Percentiles rank a stretch among this genome's conserved stretches.
phyloP scores from a whole-genome alignment of 2,329 filamentous ascomycete species.

The Verticillium zaregamsianum region DNA sequence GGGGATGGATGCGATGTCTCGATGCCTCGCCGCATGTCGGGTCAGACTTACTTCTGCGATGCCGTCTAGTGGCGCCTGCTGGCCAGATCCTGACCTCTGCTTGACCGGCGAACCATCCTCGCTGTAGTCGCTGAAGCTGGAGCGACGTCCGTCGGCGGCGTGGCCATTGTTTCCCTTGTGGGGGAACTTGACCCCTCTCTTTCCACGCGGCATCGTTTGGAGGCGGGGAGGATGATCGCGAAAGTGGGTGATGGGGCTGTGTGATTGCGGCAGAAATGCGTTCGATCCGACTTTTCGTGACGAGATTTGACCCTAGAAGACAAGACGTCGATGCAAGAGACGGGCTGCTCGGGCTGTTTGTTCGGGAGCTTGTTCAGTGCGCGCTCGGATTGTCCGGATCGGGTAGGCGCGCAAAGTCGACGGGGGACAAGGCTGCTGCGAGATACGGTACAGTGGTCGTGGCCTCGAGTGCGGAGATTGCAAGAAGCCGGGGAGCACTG shows the following conservation, averaged over 20 bases:
- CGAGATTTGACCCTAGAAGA: not conserved
- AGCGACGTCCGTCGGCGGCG: conserved; percentile 54
- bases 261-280: not conserved
- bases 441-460: not conserved
- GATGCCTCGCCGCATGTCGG: not conserved
- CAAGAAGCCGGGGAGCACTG: not conserved
- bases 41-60: conserved; percentile 30
- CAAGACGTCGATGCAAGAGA: not conserved
- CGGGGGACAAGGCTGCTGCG: not conserved
- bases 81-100: not conserved
- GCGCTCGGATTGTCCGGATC: not conserved
- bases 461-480: not conserved
- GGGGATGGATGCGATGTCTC: not conserved
- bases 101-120: conserved; percentile 45
- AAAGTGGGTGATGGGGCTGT: not conserved
- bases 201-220: conserved; percentile 29
- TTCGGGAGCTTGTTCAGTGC: not conserved
- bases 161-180: conserved; percentile 41
- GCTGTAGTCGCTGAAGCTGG: conserved; percentile 68
- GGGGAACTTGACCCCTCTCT: conserved; percentile 53
- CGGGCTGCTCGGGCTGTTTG: not conserved
- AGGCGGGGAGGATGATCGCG: not conserved
- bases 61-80: conserved; percentile 22
- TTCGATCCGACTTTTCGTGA: not conserved
- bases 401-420: not conserved